Conservation (phyloP, 1,139 yeast genomes). For the Meyerozyma carpophila region DNA sequence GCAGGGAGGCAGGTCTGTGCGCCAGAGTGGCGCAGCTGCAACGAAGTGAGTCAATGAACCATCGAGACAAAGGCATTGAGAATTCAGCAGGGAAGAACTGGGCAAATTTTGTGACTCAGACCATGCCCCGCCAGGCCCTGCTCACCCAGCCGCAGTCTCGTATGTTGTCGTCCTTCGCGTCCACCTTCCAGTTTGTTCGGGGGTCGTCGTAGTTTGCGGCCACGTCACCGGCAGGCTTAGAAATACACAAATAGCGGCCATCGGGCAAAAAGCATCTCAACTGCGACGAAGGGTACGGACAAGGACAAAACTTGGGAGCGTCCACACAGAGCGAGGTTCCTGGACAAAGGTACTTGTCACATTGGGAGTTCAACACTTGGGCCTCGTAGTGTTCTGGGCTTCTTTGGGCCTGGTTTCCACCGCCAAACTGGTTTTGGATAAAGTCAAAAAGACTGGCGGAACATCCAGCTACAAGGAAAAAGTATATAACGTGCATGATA, state of each 20-base stretch:
- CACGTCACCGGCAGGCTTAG: constrained; percentile 61
- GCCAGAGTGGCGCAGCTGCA: no score
- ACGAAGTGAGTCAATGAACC: no score
- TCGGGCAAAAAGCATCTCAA: constrained; percentile 74
- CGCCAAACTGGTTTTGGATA: constrained; percentile 26
- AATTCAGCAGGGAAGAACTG: background rate
- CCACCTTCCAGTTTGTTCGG: constrained; percentile 45
- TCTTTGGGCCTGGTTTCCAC: constrained; percentile 17
- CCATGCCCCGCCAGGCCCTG: constrained; percentile 44
- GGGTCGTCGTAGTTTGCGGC: constrained; percentile 41
- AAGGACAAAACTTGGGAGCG: constrained; percentile 71
- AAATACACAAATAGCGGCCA: constrained; percentile 67
- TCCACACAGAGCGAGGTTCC: constrained; percentile 78
- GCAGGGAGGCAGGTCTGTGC: no score
- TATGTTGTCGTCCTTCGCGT: constrained; percentile 44
- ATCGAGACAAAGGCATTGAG: background rate
- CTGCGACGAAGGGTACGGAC: constrained; percentile 84
- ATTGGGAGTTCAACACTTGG: constrained; percentile 33
- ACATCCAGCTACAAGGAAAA: constrained; percentile 3
- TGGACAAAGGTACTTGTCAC: constrained; percentile 72
- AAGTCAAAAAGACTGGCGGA: constrained; percentile 31
- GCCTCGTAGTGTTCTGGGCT: constrained; percentile 26
- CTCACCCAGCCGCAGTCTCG: constrained; percentile 79
- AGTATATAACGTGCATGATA: background rate
- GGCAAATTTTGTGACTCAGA: constrained; percentile 10